Conservation (phyloP, 2,329 filamentous ascomycete genomes). For the Periconia sp. region DNA sequence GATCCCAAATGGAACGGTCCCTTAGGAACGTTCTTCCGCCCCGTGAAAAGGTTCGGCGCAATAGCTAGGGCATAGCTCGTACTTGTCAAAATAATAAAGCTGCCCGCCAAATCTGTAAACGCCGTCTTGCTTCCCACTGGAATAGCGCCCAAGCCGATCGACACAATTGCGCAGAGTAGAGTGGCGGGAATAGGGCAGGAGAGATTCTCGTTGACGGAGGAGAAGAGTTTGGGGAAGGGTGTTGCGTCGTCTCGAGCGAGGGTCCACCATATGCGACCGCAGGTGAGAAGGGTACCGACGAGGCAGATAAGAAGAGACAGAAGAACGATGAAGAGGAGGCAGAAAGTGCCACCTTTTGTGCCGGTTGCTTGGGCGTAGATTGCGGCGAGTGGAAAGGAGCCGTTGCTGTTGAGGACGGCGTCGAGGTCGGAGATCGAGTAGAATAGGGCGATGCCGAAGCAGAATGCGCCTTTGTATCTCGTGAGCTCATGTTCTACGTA, state of each 20-base stretch:
- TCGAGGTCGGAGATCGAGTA: conserved; percentile 52
- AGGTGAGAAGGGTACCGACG: conserved; percentile 62
- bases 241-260: conserved; percentile 62
- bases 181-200: conserved; percentile 60
- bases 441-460: conserved; percentile 44
- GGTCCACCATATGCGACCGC: conserved; percentile 64
- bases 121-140: conserved; percentile 68
- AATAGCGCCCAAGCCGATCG: conserved; percentile 55
- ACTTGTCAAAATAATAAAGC: conserved; percentile 59
- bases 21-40: conserved; percentile 57
- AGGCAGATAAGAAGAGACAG: conserved; percentile 57
- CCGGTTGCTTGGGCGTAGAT: conserved; percentile 61
- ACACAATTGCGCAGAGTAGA: conserved; percentile 51
- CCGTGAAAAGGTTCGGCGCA: conserved; percentile 57
- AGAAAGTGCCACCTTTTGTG: conserved; percentile 35
- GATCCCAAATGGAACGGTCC: conserved; percentile 62
- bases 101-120: conserved; percentile 68
- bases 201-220: conserved; percentile 49
- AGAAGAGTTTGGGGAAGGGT: conserved; percentile 55
- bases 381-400: conserved; percentile 64
- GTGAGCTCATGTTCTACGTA: too few relatives aligned
- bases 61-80: conserved; percentile 62
- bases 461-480: conserved; percentile 30
- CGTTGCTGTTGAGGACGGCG: conserved; percentile 53
- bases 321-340: conserved; percentile 55